Percentiles rank a stretch among this genome's conserved stretches.
Conservation (phyloP, 75 land plant genomes). For the Gnetum montanum region DNA sequence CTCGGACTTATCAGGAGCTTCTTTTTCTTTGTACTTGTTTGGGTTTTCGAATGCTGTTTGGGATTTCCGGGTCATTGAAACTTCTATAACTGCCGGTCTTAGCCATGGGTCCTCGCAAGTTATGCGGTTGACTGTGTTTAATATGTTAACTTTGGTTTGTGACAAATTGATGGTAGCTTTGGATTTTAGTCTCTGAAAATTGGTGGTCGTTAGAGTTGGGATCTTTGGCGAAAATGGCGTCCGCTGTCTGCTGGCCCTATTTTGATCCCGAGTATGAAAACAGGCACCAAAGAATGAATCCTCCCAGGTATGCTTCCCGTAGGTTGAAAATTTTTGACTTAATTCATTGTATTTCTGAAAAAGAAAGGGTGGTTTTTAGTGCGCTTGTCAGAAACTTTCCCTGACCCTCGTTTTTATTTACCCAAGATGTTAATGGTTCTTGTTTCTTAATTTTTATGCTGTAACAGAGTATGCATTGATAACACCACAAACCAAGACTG, state of each 20-base stretch:
- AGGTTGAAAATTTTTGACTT: neutral
- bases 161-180: too few relatives aligned
- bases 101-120: too few relatives aligned
- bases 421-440: neutral
- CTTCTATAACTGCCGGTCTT: too few relatives aligned
- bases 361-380: neutral
- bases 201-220: too few relatives aligned
- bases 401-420: neutral
- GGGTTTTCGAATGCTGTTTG: too few relatives aligned
- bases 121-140: too few relatives aligned
- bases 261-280: slow-evolving; percentile 91
- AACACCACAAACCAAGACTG: slow-evolving; percentile 37
- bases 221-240: too few relatives aligned
- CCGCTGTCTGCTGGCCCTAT: slow-evolving; percentile 61
- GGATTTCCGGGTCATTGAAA: too few relatives aligned
- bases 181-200: too few relatives aligned
- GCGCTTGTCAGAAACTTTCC: neutral
- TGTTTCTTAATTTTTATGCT: slow-evolving; percentile 5
- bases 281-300: slow-evolving; percentile 50
- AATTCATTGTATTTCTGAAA: neutral
- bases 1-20: too few relatives aligned
- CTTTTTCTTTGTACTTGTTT: too few relatives aligned
- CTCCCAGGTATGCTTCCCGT: slow-evolving; percentile 50
- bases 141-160: too few relatives aligned
- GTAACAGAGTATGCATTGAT: slow-evolving; percentile 63